Percentiles rank a stretch among this genome's conserved stretches.
These are phyloP conservation scores for Murraya paniculata DNA, from an alignment of 345 rosid species.

Conservation along the genomic window DNA sequence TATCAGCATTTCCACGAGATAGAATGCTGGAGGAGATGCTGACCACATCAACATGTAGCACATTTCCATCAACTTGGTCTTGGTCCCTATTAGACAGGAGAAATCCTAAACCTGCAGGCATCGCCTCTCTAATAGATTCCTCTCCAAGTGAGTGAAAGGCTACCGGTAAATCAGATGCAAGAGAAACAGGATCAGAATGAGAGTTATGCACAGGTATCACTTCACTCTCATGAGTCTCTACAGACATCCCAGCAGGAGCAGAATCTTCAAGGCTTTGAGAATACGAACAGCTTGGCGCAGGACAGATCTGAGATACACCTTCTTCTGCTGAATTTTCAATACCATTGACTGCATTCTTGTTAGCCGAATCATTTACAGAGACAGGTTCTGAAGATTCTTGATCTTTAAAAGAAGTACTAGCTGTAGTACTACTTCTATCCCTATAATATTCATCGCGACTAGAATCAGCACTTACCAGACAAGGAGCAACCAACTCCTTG, in stretches of 20 bases:
- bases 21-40: constrained; percentile 50
- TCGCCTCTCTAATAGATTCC: constrained; percentile 33
- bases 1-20: constrained; percentile 37
- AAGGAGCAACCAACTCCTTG: constrained; percentile 37
- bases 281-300: constrained; percentile 33
- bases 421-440: constrained; percentile 37
- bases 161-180: constrained; percentile 26
- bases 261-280: constrained; percentile 32
- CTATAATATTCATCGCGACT: constrained; percentile 35
- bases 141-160: constrained; percentile 21
- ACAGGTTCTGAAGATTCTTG: constrained; percentile 46
- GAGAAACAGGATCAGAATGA: constrained; percentile 29
- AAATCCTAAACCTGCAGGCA: constrained; percentile 50
- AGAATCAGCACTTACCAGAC: constrained; percentile 41
- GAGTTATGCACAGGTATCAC: constrained; percentile 11
- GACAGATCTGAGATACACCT: constrained; percentile 32
- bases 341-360: constrained; percentile 47
- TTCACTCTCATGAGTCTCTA: constrained; percentile 36
- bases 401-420: constrained; percentile 41
- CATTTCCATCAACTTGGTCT: constrained; percentile 33
- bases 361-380: constrained; percentile 42
- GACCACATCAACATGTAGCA: constrained; percentile 52
- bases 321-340: constrained; percentile 37
- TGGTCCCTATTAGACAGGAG: constrained; percentile 45
- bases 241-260: constrained; percentile 16